Evolutionary conservation across 1,284 basidiomycete species (phyloP), one percentile per base, ranked within the genome.

Genomic region (Cystobasidium pallidum): DNA sequence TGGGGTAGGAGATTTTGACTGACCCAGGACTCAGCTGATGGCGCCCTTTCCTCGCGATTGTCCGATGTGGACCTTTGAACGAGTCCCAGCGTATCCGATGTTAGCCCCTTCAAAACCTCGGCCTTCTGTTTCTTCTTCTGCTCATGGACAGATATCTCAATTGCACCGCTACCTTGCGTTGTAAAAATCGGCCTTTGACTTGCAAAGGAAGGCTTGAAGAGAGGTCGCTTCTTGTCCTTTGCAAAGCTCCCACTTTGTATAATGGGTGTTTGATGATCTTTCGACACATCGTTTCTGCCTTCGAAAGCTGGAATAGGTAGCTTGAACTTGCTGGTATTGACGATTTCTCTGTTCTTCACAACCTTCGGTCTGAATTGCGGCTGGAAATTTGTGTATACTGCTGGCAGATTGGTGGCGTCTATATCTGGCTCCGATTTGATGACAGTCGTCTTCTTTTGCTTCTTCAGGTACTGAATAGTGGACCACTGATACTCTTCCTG

Each of bases 361-460:
- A 58, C 55, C 55, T 67, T 67, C 32, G 66, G 66, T 45, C 15
- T 59, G 66, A 58, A 67, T 55, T 28, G 11, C 1, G 66, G 66
- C 36, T 57, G 66, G 21, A 67, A 67, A 3, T 7, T 58, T 11
- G 51, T 45, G 54, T 70, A 70, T 32, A 54, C 28, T 17, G 32
- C 17, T 3, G 55, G 34, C 13, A 62, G 26, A 24, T 49, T 47
- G 15, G 4, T 47, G 13, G 39, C 30, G 8, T 49, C 34, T 17
- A 17, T n/a, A 0, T 21, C 32, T 11, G 32, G 4, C 58, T 17
- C 28, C 30, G 21, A 21, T 1, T 68, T 26, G 3, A n/a, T 17
- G 4, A 7, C 30, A 26, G n/a, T n/a, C 7, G 52, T 32, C 1
- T 63, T 63, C 58, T 70, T 63, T 17, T 21, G 39, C 28, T 68